Percentiles rank a stretch among this genome's conserved stretches.
phyloP scores from a whole-genome alignment of 805 yeast species.

The Jamesozyma lodderae region DNA sequence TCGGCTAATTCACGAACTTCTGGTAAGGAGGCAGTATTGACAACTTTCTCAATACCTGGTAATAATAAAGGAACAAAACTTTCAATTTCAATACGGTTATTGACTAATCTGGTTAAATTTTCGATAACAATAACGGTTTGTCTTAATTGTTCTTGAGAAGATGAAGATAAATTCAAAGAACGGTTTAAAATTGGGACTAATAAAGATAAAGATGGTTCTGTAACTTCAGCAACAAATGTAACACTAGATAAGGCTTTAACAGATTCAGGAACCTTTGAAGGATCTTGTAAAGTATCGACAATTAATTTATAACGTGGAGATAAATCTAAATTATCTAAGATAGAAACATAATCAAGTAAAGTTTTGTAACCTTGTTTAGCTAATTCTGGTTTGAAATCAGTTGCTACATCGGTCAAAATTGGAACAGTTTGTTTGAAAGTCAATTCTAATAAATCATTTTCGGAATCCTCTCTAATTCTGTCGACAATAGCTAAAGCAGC shows the following conservation, averaged over 20 bases:
- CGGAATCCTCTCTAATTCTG: conserved; percentile 65
- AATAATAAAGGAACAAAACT: conserved; percentile 72
- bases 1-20: conserved; percentile 91
- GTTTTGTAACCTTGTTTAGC: conserved; percentile 75
- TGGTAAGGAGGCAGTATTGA: conserved; percentile 84
- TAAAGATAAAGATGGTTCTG: conserved; percentile 86
- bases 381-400: conserved; percentile 94
- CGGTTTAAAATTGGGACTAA: conserved; percentile 88
- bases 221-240: conserved; percentile 96
- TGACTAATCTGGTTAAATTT: conserved; percentile 89
- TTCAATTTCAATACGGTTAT: conserved; percentile 86
- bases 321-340: conserved; percentile 87
- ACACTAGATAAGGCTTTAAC: conserved; percentile 85
- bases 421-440: conserved; percentile 76
- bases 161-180: conserved; percentile 71
- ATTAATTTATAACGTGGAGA: conserved; percentile 76
- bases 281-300: conserved; percentile 83
- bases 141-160: conserved; percentile 92
- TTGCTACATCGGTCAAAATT: conserved; percentile 75
- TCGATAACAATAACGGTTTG: conserved; percentile 95
- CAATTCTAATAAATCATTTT: conserved; percentile 76
- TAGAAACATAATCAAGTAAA: conserved; percentile 61
- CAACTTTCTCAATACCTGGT: conserved; percentile 89
- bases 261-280: conserved; percentile 79
- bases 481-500: conserved; percentile 72